Evolutionary conservation across 305 asterid species (phyloP).

Genomic region (Solanum chacoense): DNA sequence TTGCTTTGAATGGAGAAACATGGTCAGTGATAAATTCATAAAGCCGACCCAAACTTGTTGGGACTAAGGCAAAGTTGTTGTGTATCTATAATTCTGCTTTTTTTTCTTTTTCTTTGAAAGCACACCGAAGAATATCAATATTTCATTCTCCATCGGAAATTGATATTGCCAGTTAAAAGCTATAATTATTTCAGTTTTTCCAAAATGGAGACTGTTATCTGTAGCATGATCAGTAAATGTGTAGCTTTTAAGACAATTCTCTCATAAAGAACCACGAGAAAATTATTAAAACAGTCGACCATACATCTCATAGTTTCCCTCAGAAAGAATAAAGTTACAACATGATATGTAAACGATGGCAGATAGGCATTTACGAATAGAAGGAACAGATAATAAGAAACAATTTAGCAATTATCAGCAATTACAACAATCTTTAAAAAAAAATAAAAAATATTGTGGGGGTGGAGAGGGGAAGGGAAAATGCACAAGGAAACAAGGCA

Average conservation of each 20-base stretch:
- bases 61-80: neutral
- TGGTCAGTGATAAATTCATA: neutral
- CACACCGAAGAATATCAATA: neutral
- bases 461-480: neutral
- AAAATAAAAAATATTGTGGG: neutral
- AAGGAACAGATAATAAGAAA: neutral
- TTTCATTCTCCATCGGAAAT: neutral
- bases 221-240: neutral
- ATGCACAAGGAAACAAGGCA: neutral
- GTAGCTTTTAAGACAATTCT: neutral
- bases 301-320: neutral
- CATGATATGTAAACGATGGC: neutral
- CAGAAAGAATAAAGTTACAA: neutral
- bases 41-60: neutral
- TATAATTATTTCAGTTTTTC: neutral
- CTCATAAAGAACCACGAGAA: neutral
- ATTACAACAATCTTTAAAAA: neutral
- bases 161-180: neutral
- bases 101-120: neutral
- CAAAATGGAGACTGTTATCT: neutral
- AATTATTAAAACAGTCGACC: neutral
- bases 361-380: neutral
- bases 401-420: neutral
- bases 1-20: neutral
- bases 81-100: neutral